Evolutionary conservation across 371 early-diverging fungal genomes (phyloP), one percentile per base, ranked within the genome.

Genomic region (Lichtheimia ornata): DNA sequence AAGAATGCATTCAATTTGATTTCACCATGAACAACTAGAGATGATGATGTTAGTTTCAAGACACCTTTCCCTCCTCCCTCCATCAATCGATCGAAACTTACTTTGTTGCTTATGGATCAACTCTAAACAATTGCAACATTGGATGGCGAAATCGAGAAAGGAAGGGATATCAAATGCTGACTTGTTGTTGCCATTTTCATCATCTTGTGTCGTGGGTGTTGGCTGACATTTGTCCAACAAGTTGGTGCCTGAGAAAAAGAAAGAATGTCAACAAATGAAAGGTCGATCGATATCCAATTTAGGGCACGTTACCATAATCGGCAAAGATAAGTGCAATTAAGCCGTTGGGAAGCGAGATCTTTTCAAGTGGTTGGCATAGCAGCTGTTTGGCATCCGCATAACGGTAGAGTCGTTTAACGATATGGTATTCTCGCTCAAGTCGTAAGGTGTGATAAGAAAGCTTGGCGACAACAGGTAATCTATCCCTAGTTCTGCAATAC

Each of bases 351-450:
- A 75, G 43, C 1, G 61, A 56, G 2, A 72, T 40, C 49, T 72
- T 75, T 18, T 79, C 79, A 13, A 79, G 53, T n/a, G 79, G 79
- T 58, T 68, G 71, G 47, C 73, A 73, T 20, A 79, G 50, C 2
- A 70, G 42, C 40, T 67, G 65, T 42, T 62, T 69, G 4, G 70
- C 68, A 45, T 70, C 68, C 13, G 64, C 53, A n/a, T 59, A 22
- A 45, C 73, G 67, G 43, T 71, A 75, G 17, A 79, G 57, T 35
- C 75, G 73, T 58, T 73, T 71, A 28, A 73, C 66, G 52, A 73
- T 79, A 49, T 79, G 79, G 57, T 70, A 79, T 62, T 79, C 79
- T 66, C 79, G 64, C 66, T 79, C 79, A 50, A 79, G 59, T 41
- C 72, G 62, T 52, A 79, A 58, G 4, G 73, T 69, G 53, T 79